Percentiles rank a stretch among this genome's conserved stretches.
phyloP scores from a whole-genome alignment of 1,139 yeast species.

The Hansenula sp. region DNA sequence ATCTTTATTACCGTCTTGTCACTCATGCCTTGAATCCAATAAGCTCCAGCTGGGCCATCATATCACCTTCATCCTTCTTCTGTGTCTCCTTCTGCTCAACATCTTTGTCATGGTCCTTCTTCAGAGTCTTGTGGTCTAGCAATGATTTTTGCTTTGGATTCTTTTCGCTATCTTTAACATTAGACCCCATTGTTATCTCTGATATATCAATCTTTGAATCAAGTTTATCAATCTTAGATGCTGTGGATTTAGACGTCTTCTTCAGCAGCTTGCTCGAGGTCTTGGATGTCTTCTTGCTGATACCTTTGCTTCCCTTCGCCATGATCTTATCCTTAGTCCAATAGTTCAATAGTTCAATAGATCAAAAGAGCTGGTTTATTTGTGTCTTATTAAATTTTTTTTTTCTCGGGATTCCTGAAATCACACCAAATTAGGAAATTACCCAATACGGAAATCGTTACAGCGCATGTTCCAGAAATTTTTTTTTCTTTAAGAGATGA shows the following conservation, averaged over 20 bases:
- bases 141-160: slow-evolving; percentile 27
- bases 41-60: slow-evolving; percentile 53
- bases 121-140: slow-evolving; percentile 26
- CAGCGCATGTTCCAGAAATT: too few species aligned
- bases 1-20: too few species aligned
- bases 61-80: slow-evolving; percentile 44
- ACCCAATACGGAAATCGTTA: too few species aligned
- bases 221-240: slow-evolving; percentile 37
- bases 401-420: too few species aligned
- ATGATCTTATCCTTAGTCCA: slow-evolving; percentile 9
- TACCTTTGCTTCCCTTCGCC: slow-evolving; percentile 1
- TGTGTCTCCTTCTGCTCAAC: slow-evolving; percentile 36
- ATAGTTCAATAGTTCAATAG: too few species aligned
- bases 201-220: slow-evolving; percentile 29
- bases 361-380: too few species aligned
- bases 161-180: slow-evolving; percentile 14
- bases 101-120: slow-evolving; percentile 38
- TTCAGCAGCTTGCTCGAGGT: slow-evolving; percentile 8
- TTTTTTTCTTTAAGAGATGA: too few species aligned
- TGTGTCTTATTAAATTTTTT: too few species aligned
- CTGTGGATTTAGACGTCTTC: slow-evolving; percentile 14
- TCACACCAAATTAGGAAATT: too few species aligned
- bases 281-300: slow-evolving; percentile 9
- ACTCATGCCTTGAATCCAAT: not conserved
- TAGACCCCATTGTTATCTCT: slow-evolving; percentile 31